Evolutionary conservation across 2,329 filamentous ascomycete species (phyloP).

Genomic region (Phaeosphaeriaceae sp.): DNA sequence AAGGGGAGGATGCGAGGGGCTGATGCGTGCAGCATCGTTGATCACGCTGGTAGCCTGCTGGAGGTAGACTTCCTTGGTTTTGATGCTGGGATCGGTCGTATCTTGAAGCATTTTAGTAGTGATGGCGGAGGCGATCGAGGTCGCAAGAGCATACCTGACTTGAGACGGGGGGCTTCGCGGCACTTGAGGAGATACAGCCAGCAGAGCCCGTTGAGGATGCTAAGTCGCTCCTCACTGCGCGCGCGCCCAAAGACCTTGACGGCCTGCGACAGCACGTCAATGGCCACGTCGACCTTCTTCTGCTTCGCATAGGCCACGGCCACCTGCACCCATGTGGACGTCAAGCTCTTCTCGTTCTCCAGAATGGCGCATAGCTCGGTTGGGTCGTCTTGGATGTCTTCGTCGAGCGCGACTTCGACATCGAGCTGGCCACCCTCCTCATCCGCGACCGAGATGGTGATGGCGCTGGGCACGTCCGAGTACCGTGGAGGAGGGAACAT

Average conservation of each 20-base stretch:
- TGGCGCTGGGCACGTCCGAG: slow-evolving; percentile 68
- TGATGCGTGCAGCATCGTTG: slow-evolving; percentile 94
- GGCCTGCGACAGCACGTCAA: slow-evolving; percentile 76
- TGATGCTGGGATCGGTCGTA: slow-evolving; percentile 70
- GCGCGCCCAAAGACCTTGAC: slow-evolving; percentile 73
- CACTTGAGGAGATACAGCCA: slow-evolving; percentile 94
- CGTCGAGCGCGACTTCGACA: slow-evolving; percentile 92
- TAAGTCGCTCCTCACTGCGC: slow-evolving; percentile 82
- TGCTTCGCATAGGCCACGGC: slow-evolving; percentile 96
- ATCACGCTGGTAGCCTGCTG: slow-evolving; percentile 88
- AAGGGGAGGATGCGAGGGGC: slow-evolving; percentile 88
- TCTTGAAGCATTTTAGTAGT: slow-evolving; percentile 31
- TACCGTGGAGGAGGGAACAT: slow-evolving; percentile 59
- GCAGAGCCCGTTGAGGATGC: slow-evolving; percentile 82
- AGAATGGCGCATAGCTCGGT: slow-evolving; percentile 94
- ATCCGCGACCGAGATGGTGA: slow-evolving; percentile 70
- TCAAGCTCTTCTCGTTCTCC: slow-evolving; percentile 90
- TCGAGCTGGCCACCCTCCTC: slow-evolving; percentile 70
- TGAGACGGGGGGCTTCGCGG: slow-evolving; percentile 76
- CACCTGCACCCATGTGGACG: slow-evolving; percentile 98
- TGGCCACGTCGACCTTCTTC: slow-evolving; percentile 85
- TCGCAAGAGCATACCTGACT: slow-evolving; percentile 55
- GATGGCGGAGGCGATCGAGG: background rate
- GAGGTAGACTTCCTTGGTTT: slow-evolving; percentile 92
- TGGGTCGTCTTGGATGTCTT: slow-evolving; percentile 84